These are phyloP conservation scores for Rhexocercosporidium sp. DNA, from an alignment of 2,329 filamentous ascomycete species.

Conservation along the genomic window DNA sequence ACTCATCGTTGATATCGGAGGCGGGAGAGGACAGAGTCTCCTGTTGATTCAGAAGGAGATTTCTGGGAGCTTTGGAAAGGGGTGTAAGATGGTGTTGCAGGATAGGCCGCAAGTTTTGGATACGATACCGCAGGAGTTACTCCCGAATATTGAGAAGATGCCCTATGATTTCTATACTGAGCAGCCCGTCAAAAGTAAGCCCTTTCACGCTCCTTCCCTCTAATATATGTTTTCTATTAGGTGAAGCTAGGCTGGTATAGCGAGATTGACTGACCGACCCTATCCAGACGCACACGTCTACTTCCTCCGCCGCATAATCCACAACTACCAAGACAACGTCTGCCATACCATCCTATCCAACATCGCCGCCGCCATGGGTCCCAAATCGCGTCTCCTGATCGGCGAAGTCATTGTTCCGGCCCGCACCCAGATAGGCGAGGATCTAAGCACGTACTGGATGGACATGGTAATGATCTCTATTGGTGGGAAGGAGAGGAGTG, in stretches of 20 bases:
- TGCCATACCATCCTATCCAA: slow-evolving; percentile 29
- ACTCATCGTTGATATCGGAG: slow-evolving; percentile 22
- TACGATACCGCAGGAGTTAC: slow-evolving; percentile 6
- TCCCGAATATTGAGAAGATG: slow-evolving; percentile 33
- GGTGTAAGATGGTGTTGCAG: slow-evolving; percentile 18
- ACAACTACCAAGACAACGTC: slow-evolving; percentile 34
- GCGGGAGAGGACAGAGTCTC: slow-evolving; percentile 21
- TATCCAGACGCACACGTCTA: slow-evolving; percentile 35
- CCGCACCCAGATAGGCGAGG: slow-evolving; percentile 26
- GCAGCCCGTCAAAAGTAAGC: slow-evolving; percentile 34
- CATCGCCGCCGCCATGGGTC: slow-evolving; percentile 32
- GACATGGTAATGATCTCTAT: slow-evolving; percentile 40
- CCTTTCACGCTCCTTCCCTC: neutral
- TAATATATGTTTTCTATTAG: neutral
- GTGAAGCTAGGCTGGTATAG: neutral
- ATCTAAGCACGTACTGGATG: slow-evolving; percentile 44
- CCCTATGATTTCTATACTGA: slow-evolving; percentile 37
- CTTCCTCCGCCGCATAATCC: slow-evolving; percentile 35
- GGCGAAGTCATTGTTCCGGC: slow-evolving; percentile 45
- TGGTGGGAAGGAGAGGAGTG: slow-evolving; percentile 41
- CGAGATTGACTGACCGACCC: neutral
- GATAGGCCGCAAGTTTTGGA: slow-evolving; percentile 18
- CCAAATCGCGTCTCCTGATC: slow-evolving; percentile 32
- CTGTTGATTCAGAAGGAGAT: slow-evolving; percentile 19
- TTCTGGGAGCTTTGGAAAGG: neutral